Conservation (phyloP, 768 basidiomycete genomes). For the Hebeloma cylindrosporum region DNA sequence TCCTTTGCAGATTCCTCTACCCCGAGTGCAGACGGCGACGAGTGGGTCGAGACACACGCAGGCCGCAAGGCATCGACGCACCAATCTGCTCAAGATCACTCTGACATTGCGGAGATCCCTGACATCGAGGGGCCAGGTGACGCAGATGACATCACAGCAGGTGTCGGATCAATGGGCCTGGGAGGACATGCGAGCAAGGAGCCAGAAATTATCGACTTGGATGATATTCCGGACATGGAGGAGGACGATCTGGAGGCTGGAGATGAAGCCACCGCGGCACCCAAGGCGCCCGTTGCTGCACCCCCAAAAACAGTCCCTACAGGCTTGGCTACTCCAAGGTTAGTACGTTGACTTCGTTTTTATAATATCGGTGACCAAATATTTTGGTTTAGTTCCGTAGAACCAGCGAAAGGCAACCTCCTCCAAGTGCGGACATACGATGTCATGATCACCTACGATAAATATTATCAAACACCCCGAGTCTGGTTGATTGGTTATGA, state of each 20-base stretch:
- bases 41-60: conserved; percentile 99
- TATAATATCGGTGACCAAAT: neutral
- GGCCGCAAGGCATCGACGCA: conserved; percentile 57
- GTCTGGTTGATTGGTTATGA: conserved; percentile 98
- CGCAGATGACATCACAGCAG: conserved; percentile 42
- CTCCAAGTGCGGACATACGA: conserved; percentile 98
- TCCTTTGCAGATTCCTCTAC: conserved; percentile 70
- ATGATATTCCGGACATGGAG: conserved; percentile 99
- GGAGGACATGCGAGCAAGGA: conserved; percentile 29
- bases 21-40: conserved; percentile 64
- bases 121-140: conserved; percentile 66
- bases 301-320: conserved; percentile 13
- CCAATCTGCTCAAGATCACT: conserved; percentile 59
- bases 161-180: conserved; percentile 48
- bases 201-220: conserved; percentile 83
- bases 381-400: conserved; percentile 46
- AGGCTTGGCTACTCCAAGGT: conserved; percentile 49
- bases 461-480: conserved; percentile 98
- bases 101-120: conserved; percentile 81
- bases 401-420: conserved; percentile 76
- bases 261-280: conserved; percentile 81
- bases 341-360: conserved; percentile 20
- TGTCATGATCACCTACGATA: conserved; percentile 99
- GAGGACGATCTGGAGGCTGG: conserved; percentile 78
- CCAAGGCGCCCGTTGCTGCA: conserved; percentile 39